phyloP scores from a whole-genome alignment of 768 basidiomycete species.

The Boletus sensibilis region DNA sequence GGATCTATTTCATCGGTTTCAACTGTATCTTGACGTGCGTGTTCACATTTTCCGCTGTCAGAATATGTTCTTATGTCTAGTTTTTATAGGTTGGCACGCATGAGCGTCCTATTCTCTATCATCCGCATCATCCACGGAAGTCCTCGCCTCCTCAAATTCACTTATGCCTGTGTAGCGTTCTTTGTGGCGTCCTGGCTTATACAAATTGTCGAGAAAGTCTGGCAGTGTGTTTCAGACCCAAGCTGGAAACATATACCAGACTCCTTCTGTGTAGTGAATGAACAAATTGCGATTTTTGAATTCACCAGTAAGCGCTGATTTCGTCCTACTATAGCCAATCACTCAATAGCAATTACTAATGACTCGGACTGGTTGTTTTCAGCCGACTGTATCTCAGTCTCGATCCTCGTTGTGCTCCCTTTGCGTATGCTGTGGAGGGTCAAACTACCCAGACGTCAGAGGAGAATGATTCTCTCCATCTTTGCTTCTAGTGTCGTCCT shows the following conservation, averaged over 20 bases:
- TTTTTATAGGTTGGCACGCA: constrained; percentile 1
- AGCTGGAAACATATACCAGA: not conserved
- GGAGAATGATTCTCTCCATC: constrained; percentile 5
- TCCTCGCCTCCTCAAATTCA: not conserved
- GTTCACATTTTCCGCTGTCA: not conserved
- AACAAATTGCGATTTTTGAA: not conserved
- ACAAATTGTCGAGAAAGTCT: not conserved
- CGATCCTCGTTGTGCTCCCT: constrained; percentile 9
- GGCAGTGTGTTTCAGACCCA: not conserved
- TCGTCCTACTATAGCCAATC: not conserved
- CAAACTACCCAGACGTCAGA: constrained; percentile 14
- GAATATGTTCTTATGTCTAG: not conserved
- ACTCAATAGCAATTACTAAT: not conserved
- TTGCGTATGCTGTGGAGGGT: constrained; percentile 17
- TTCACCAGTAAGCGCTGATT: no score
- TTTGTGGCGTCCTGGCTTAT: constrained; percentile 3
- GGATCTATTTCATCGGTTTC: constrained; percentile 1
- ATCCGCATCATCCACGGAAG: constrained; percentile 3
- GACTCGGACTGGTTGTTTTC: not conserved
- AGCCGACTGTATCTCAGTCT: constrained; percentile 10
- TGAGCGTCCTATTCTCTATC: constrained; percentile 15
- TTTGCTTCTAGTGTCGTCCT: constrained; percentile 14
- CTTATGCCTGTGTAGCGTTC: not conserved
- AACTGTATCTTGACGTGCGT: not conserved
- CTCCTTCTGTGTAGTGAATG: not conserved